phyloP scores from a whole-genome alignment of 2,329 filamentous ascomycete genomes.

The Ceratocystis alfenasii region DNA sequence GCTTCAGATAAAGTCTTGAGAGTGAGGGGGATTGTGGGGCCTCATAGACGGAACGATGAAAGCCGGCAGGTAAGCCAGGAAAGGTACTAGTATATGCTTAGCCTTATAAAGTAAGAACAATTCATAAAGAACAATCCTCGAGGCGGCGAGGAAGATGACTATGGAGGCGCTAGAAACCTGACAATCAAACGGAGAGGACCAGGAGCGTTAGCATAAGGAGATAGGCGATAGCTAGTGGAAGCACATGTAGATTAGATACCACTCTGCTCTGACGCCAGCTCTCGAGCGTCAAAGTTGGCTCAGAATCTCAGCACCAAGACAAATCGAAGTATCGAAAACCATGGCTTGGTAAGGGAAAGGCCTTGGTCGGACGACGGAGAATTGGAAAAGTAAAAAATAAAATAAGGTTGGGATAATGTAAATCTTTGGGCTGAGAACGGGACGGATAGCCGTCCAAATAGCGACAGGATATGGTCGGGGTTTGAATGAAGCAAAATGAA shows the following conservation, averaged over 20 bases:
- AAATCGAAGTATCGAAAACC: background rate
- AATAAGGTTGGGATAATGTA: constrained; percentile 4
- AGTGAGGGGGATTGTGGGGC: too few relatives aligned
- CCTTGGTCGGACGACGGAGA: too few relatives aligned
- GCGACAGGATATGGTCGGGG: background rate
- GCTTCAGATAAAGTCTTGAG: background rate
- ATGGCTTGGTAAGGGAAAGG: too few relatives aligned
- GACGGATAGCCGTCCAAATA: background rate
- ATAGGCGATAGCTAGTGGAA: background rate
- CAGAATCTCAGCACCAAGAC: background rate
- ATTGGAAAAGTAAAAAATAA: background rate
- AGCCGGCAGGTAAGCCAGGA: background rate
- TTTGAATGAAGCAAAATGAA: background rate
- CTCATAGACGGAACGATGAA: background rate
- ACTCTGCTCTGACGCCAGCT: background rate
- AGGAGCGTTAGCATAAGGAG: background rate
- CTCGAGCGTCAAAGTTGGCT: background rate
- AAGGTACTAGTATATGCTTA: background rate
- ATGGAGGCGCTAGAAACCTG: constrained; percentile 1
- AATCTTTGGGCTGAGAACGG: background rate
- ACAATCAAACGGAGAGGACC: constrained; percentile 3
- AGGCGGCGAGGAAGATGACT: constrained; percentile 3
- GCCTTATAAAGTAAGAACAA: background rate
- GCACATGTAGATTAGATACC: background rate
- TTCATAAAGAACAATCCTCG: background rate